phyloP scores from a whole-genome alignment of 2,329 filamentous ascomycete genomes.

The Lecanicillium sp. region DNA sequence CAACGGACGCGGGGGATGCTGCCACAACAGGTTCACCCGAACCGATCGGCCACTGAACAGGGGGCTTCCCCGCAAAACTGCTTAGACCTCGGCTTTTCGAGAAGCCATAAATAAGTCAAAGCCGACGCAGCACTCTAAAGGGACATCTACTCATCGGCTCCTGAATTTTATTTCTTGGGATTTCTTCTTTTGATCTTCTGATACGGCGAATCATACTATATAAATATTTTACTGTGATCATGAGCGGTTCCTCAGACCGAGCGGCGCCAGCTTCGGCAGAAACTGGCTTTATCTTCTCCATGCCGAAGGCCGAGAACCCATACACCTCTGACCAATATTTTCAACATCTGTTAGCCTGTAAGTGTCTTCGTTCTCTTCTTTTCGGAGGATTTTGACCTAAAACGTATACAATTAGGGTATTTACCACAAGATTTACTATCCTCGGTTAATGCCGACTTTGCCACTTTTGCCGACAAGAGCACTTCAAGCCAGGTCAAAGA shows the following conservation, averaged over 20 bases:
- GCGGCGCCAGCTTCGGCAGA: constrained; percentile 5
- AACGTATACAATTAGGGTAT: neutral
- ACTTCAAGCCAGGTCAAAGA: constrained; percentile 4
- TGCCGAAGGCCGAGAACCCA: constrained; percentile 5
- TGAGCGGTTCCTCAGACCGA: neutral
- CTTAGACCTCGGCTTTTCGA: too few relatives aligned
- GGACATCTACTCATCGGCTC: too few relatives aligned
- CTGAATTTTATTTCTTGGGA: too few relatives aligned
- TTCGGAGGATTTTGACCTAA: neutral
- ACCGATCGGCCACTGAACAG: too few relatives aligned
- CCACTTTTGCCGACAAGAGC: constrained; percentile 2
- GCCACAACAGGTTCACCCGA: too few relatives aligned
- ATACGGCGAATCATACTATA: too few relatives aligned
- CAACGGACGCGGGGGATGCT: too few relatives aligned
- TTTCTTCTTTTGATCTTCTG: too few relatives aligned
- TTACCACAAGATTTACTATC: constrained; percentile 3
- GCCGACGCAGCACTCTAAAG: too few relatives aligned
- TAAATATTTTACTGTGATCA: neutral
- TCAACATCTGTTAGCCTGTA: constrained; percentile 1
- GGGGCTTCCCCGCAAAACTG: too few relatives aligned
- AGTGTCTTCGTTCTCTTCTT: neutral
- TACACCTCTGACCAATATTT: constrained; percentile 6
- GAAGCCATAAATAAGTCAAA: too few relatives aligned
- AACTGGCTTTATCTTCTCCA: constrained; percentile 7
- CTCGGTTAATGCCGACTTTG: neutral